Evolutionary conservation across 306 rosid genomes (phyloP), one percentile per base, ranked within the genome.

Genomic region (Acacia confusa): DNA sequence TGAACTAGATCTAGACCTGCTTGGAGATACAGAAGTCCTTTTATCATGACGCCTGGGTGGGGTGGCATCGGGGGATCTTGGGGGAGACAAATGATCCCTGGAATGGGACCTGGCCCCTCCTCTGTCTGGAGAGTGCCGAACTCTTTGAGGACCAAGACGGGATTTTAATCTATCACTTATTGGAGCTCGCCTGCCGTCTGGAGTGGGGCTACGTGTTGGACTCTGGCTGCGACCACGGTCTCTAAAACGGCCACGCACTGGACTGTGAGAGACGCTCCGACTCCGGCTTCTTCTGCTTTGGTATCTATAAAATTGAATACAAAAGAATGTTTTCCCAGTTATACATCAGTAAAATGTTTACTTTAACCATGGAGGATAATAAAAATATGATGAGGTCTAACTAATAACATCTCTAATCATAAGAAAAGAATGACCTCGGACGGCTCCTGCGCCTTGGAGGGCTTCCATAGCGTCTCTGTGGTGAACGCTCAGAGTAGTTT

Each of bases 1-100:
- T 60, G 99, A 89, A 87, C 92, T 93, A 6, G 99, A 92, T 70
- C 90, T 85, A 63, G 99, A 91, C 82, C 89, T 84, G 80, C 86
- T 82, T 38, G 90, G 91, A 61, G 99, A 86, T 25, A 84, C 53
- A 13, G 95, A 82, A 57, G 74, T 84, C 78, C 82, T 84, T 70
- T 82, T 82, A 40, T 83, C 77, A 24, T 15, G 84, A 67, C 50
- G 88, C 77, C 81, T 86, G 6, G 85, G 92, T 63, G 91, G 84
- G 9, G 87, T 74, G 24, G 77, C 86, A 64, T 89, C 93, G 4
- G 90, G 96, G 73, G 97, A 92, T 84, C 88, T 85, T 25, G 97
- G 92, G 66, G 47, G 84, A 19, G 92, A 85, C 47, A 71, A 74
- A 50, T 27, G 78, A 55, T 88, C 83, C 84, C 82, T 86, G 1